These are phyloP conservation scores for Skeletonema grethae DNA, from an alignment of 108 stramenopile genomes.

Conservation along the genomic window DNA sequence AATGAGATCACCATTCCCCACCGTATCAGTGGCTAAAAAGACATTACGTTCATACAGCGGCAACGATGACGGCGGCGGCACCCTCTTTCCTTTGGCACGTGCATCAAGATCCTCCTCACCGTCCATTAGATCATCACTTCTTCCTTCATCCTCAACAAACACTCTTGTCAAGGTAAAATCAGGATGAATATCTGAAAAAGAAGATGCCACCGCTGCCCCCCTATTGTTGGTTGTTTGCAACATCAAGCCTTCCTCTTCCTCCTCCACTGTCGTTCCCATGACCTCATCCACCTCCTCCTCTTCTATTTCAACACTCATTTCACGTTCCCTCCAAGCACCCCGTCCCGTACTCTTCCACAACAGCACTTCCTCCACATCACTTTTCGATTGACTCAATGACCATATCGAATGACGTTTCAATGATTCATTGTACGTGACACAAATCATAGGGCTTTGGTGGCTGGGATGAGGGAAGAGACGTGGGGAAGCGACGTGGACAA, in stretches of 20 bases:
- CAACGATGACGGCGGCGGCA: neutral
- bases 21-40: slow-evolving; percentile 42
- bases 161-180: slow-evolving; percentile 33
- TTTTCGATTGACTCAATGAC: slow-evolving; percentile 23
- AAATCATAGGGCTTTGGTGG: slow-evolving; percentile 10
- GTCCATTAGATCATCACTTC: neutral
- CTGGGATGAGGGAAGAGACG: slow-evolving; percentile 29
- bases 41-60: slow-evolving; percentile 12
- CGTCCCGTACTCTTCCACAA: slow-evolving; percentile 50
- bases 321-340: slow-evolving; percentile 19
- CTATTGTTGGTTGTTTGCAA: neutral
- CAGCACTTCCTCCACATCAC: slow-evolving; percentile 20
- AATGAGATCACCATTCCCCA: slow-evolving; percentile 39
- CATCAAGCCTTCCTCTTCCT: neutral
- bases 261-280: neutral
- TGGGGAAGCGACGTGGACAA: slow-evolving; percentile 59
- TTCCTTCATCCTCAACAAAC: slow-evolving; percentile 15
- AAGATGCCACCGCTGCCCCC: slow-evolving; percentile 13
- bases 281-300: neutral
- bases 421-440: slow-evolving; percentile 45
- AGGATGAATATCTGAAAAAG: slow-evolving; percentile 46
- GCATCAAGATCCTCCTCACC: neutral
- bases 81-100: neutral
- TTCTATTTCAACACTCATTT: neutral
- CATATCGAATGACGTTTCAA: slow-evolving; percentile 36